Base-by-base conservation (phyloP, 2,329 filamentous ascomycete species). In the Curvularia lunata region DNA sequence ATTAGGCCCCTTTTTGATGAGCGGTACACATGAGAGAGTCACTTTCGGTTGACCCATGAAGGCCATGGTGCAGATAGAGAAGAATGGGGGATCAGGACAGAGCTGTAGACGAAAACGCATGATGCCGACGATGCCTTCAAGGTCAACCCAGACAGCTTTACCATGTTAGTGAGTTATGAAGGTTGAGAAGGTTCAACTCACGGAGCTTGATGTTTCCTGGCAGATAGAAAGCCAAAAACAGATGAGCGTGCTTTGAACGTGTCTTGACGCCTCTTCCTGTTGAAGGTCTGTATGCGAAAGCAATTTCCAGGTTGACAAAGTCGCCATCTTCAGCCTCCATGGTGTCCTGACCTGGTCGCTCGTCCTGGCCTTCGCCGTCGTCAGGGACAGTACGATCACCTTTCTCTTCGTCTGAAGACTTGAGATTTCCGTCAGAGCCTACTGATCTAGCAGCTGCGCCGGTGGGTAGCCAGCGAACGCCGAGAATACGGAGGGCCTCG, bases 251-350 rank as follows among this genome's bases (percentile, higher is more conserved):
- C 67, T 90, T 89, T 16, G 87, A 84, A 61, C 89, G 88, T 48
- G 81, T 79, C 62, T 81, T 82, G 61, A 91, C 79, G 2, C 83
- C 85, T 61, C 85, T 86, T 8, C 83, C 84, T 0, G 85, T 84
- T 28, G 87, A 82, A 9, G 87, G 85, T 34, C 88, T 83, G 73
- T 92, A 93, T 1, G 90, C 87, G 67, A 92, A 88, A 0, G 88
- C 88, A 16, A 92, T 79, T 70, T 93, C 90, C 51, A 92, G 77
- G 68, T 92, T 92, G 72, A 92, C 83, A 67, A 92, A 92, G 62
- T 91, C 89, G 10, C 89, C 89, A 70, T 91, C 88, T 73, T 91
- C 89, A 2, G 88, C 89, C 66, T 90, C 86, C 87, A 91, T 89
- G 10, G 66, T 70, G 9, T 74, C 65, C 9, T 78, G 68, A 2